Evolutionary conservation across 148 eudicot genomes (phyloP), one percentile per base, ranked within the genome.

Genomic region (Nepenthes mirabilis): DNA sequence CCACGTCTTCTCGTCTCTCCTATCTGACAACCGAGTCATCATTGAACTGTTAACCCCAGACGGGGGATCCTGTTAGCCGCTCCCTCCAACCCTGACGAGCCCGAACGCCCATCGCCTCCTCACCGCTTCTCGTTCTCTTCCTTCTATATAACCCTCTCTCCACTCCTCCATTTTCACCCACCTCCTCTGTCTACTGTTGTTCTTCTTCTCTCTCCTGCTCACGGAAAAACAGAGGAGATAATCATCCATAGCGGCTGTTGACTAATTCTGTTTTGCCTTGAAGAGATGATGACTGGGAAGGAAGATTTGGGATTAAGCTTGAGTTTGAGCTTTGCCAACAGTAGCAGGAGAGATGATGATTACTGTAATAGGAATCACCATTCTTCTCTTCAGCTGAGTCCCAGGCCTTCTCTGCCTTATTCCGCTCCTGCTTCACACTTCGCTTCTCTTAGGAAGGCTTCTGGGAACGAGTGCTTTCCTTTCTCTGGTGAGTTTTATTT

Each of bases 261-360:
- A 50, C 1, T 11, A 50, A 50, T 8, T 5, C 11, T 50, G 53
- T 11, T 3, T 50, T 6, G n/a, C n/a, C 13, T 50, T 40, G 45
- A 11, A 50, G 48, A 1, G 40, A 62, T 62, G 65, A 34, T 49
- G 65, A 37, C 50, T 2, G 65, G 36, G 2, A 51, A 50, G 55
- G 65, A 52, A 52, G 55, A 62, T 34, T 52, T 62, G 43, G 56
- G 65, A 7, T 51, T 62, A 23, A 62, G 65, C 14, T 50, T 62
- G 56, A 35, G 56, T 47, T 62, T 62, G 47, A 52, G 33, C 32
- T 50, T 12, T 13, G 35, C 34, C 11, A 51, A 36, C 0, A 32
- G 2, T 52, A 32, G 23, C 32, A 52, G 23, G 2, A 23, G 32
- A 11, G 55, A 23, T 6, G 14, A 6, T 52, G 55, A 7, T 12